Percentiles rank a stretch among this genome's conserved stretches.
phyloP scores from a whole-genome alignment of 208 protist genomes.

The Leptomonas seymouri region DNA sequence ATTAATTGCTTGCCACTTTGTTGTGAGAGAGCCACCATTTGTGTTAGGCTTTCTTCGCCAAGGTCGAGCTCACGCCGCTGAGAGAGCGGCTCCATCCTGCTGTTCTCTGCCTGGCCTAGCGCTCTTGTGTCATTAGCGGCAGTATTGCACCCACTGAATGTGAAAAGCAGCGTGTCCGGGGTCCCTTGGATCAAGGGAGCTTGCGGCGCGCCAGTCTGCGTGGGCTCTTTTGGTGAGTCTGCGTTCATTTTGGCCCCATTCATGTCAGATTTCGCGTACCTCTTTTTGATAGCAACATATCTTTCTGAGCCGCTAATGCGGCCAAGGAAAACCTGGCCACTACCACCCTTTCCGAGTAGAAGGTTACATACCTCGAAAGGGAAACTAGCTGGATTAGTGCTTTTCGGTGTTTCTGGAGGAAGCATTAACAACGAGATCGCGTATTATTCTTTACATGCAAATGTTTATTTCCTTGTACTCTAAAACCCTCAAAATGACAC shows the following conservation, averaged over 20 bases:
- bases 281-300: conserved; percentile 74
- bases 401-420: neutral
- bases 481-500: conserved; percentile 3
- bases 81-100: neutral
- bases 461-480: conserved; percentile 7
- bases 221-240: neutral
- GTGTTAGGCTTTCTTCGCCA: conserved; percentile 42
- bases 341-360: conserved; percentile 70
- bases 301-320: conserved; percentile 35
- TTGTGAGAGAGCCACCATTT: conserved; percentile 28
- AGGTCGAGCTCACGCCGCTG: conserved; percentile 29
- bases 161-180: neutral
- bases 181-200: neutral
- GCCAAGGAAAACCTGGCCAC: conserved; percentile 77
- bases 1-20: conserved; percentile 12
- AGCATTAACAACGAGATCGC: conserved; percentile 8
- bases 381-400: conserved; percentile 34
- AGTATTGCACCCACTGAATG: neutral
- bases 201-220: neutral
- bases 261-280: conserved; percentile 32
- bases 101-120: neutral
- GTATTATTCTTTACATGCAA: neutral
- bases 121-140: neutral
- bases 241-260: neutral
- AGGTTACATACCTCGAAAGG: conserved; percentile 73